phyloP scores from a whole-genome alignment of 192 early-diverging fungal genomes.

The Entomortierella parvispora region DNA sequence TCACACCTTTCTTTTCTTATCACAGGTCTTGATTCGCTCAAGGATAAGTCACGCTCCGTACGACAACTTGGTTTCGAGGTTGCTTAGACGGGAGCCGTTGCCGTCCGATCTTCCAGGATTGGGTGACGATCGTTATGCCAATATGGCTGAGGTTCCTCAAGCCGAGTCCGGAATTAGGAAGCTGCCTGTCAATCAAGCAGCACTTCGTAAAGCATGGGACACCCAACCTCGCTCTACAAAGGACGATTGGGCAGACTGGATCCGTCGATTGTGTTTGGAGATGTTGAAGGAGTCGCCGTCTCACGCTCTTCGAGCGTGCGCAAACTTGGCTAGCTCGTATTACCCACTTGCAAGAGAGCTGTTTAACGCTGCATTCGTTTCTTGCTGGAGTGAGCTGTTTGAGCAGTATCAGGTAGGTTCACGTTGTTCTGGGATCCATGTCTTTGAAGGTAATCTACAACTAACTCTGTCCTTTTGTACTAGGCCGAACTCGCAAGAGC shows the following conservation, averaged over 20 bases:
- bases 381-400: conserved; percentile 93
- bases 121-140: conserved; percentile 57
- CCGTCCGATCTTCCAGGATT: conserved; percentile 67
- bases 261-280: conserved; percentile 88
- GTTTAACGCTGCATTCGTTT: conserved; percentile 97
- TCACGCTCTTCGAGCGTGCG: conserved; percentile 91
- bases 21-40: conserved; percentile 63
- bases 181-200: conserved; percentile 86
- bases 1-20: not conserved
- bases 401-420: conserved; percentile 80
- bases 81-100: conserved; percentile 82
- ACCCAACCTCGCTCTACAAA: conserved; percentile 86
- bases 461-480: not conserved
- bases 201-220: conserved; percentile 89
- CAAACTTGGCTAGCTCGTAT: conserved; percentile 82
- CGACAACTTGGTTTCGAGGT: conserved; percentile 76
- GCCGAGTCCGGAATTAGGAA: conserved; percentile 73
- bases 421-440: too few species aligned
- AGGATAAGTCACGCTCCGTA: conserved; percentile 78
- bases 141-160: conserved; percentile 63
- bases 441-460: not conserved
- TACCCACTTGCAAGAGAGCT: conserved; percentile 84
- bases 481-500: conserved; percentile 85
- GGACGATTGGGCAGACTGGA: conserved; percentile 98
- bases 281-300: conserved; percentile 97